Evolutionary conservation across 2,329 filamentous ascomycete species (phyloP).

Genomic region (Phialophora tarda): DNA sequence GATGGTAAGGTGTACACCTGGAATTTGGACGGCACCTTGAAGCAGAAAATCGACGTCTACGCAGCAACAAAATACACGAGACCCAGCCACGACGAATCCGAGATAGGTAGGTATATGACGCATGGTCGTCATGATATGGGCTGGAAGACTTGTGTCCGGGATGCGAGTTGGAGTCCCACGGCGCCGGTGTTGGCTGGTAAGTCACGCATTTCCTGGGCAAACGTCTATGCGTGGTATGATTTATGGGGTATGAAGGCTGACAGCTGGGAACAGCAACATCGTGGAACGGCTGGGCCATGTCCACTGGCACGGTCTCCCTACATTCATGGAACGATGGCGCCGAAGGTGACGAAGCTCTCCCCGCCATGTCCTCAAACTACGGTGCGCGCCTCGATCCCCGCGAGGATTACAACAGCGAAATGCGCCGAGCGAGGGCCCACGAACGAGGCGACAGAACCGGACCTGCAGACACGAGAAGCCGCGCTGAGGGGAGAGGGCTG

Average conservation of each 20-base stretch:
- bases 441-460: not conserved
- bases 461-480: constrained; percentile 21
- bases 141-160: constrained; percentile 81
- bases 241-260: not conserved
- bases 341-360: constrained; percentile 67
- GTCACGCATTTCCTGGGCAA: constrained; percentile 39
- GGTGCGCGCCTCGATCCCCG: constrained; percentile 63
- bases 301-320: constrained; percentile 74
- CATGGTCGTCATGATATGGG: constrained; percentile 49
- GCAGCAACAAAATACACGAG: constrained; percentile 69
- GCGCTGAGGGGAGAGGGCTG: constrained; percentile 41
- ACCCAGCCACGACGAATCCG: constrained; percentile 47
- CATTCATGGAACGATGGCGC: constrained; percentile 76
- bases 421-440: constrained; percentile 31
- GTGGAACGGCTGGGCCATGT: constrained; percentile 78
- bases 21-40: constrained; percentile 88
- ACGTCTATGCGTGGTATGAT: not conserved
- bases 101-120: constrained; percentile 58
- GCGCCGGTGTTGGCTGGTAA: constrained; percentile 76
- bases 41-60: constrained; percentile 77
- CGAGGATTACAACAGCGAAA: constrained; percentile 50
- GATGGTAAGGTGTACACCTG: constrained; percentile 91
- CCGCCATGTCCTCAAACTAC: constrained; percentile 64
- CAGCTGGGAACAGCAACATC: constrained; percentile 66
- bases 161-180: constrained; percentile 88